These are phyloP conservation scores for Scutellaria barbata DNA, from an alignment of 257 asterid species.

Conservation along the genomic window DNA sequence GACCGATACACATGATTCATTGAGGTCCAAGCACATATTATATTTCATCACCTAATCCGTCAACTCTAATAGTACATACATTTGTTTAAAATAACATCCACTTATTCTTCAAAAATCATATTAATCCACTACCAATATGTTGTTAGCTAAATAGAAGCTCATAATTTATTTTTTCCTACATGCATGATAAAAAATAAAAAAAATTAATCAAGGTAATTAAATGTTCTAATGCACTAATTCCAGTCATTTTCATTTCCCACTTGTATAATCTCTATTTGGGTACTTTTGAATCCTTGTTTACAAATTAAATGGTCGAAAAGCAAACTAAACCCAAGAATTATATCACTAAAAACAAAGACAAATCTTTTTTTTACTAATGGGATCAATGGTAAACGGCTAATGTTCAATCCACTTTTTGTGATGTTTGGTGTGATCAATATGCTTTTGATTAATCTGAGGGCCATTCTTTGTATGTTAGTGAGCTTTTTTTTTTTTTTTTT, in stretches of 20 bases:
- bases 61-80: background rate
- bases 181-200: background rate
- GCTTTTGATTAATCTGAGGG: conserved; percentile 31
- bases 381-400: conserved; percentile 39
- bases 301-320: conserved; percentile 12
- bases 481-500: background rate
- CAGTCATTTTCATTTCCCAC: conserved; percentile 21
- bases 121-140: too few species aligned
- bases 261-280: background rate
- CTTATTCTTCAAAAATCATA: background rate
- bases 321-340: conserved; percentile 18
- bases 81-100: background rate
- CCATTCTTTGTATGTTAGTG: conserved; percentile 39
- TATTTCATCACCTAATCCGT: conserved; percentile 18
- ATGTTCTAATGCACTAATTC: background rate
- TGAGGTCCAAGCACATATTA: background rate
- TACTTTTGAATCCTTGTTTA: background rate
- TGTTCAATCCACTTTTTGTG: conserved; percentile 45
- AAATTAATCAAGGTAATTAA: background rate
- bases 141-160: too few species aligned
- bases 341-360: conserved; percentile 22
- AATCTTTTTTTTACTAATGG: conserved; percentile 13
- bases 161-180: too few species aligned
- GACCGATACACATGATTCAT: background rate
- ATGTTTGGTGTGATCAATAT: conserved; percentile 20